Evolutionary conservation across 2,329 filamentous ascomycete genomes (phyloP).

Genomic region (Emmonsiellopsis sp.): DNA sequence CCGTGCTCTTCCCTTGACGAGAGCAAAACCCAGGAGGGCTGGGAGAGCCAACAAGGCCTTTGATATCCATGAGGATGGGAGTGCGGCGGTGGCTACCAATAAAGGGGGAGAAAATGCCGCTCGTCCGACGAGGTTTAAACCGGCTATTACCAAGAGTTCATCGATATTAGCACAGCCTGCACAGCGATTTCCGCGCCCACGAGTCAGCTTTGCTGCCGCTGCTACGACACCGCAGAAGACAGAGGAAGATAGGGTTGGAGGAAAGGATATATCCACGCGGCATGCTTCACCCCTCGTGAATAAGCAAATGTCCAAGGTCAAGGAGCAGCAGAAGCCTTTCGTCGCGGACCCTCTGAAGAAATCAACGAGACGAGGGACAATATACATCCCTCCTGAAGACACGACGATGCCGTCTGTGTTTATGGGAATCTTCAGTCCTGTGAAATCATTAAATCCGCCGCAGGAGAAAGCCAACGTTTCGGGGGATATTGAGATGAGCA

Average conservation of each 20-base stretch:
- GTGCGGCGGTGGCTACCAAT: conserved; percentile 1
- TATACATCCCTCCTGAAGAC: conserved; percentile 36
- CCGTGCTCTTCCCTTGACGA: conserved; percentile 20
- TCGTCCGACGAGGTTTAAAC: background rate
- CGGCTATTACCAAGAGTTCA: conserved; percentile 14
- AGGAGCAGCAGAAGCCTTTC: conserved; percentile 12
- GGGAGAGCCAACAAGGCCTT: conserved; percentile 22
- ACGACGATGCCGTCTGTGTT: conserved; percentile 34
- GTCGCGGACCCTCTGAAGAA: conserved; percentile 19
- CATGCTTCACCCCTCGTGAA: background rate
- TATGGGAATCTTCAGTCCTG: conserved; percentile 35
- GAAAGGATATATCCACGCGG: background rate
- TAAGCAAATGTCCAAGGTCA: background rate
- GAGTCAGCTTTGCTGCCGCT: conserved; percentile 19
- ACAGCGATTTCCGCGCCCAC: conserved; percentile 29
- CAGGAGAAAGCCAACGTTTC: background rate
- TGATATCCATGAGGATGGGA: conserved; percentile 30
- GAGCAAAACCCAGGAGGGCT: conserved; percentile 22
- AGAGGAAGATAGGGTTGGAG: background rate
- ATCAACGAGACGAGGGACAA: conserved; percentile 27
- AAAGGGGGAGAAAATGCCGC: conserved; percentile 12
- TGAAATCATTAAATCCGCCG: conserved; percentile 21
- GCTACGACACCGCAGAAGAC: conserved; percentile 6
- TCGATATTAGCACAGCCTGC: conserved; percentile 32
- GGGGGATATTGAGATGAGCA: conserved; percentile 21